Evolutionary conservation across 495 filamentous ascomycete species (phyloP).

Genomic region (Margaritispora aquatica): DNA sequence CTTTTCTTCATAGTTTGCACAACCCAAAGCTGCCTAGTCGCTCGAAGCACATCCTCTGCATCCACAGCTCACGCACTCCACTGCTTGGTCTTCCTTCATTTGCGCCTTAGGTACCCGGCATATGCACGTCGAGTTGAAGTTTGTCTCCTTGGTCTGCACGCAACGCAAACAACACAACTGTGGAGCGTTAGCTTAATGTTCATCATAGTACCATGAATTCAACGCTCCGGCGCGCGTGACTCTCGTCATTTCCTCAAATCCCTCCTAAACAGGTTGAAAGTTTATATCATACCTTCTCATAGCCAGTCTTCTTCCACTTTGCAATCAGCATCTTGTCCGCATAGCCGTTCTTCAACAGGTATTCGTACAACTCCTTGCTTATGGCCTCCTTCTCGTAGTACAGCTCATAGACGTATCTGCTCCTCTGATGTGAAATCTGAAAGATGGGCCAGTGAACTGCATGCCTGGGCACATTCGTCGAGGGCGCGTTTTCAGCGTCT

Average conservation of each 20-base stretch:
- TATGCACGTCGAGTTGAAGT: conserved; percentile 96
- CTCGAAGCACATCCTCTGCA: conserved; percentile 86
- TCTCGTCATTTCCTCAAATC: background rate
- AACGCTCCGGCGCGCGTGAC: background rate
- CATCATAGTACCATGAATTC: background rate
- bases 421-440: conserved; percentile 93
- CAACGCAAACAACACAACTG: conserved; percentile 91
- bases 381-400: conserved; percentile 99
- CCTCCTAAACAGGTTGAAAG: too few species aligned
- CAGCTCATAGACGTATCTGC: conserved; percentile 90
- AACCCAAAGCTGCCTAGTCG: conserved; percentile 59
- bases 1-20: too few species aligned
- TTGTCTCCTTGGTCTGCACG: conserved; percentile 98
- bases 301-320: conserved; percentile 99
- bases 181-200: background rate
- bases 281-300: conserved; percentile 85
- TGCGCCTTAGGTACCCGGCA: conserved; percentile 92
- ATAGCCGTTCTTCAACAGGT: conserved; percentile 93
- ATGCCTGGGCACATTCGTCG: conserved; percentile 54
- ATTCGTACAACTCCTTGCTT: conserved; percentile 85
- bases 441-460: conserved; percentile 96
- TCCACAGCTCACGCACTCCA: conserved; percentile 95
- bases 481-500: conserved; percentile 76
- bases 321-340: conserved; percentile 92
- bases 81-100: conserved; percentile 81